A percentile compares a stretch with the other conserved stretches of the same genome.
These are phyloP conservation scores for Artemisia tridentata DNA, from an alignment of 129 eudicot genomes.

Conservation along the genomic window DNA sequence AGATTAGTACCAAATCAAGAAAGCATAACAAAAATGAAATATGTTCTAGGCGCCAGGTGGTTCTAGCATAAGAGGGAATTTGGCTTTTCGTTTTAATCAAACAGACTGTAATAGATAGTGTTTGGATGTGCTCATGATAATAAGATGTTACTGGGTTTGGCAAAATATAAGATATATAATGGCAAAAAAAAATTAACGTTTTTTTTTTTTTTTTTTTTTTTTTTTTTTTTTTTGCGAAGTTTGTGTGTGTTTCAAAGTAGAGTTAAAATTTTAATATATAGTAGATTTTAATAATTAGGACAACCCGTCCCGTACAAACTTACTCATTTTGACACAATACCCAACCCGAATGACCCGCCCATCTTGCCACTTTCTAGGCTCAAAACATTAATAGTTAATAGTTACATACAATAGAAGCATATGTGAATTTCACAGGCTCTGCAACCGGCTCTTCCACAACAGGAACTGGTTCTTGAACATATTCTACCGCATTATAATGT, in stretches of 20 bases:
- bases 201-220: no score
- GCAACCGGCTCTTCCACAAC: slow-evolving; percentile 44
- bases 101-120: no score
- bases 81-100: no score
- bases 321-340: neutral
- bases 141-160: no score
- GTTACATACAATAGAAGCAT: slow-evolving; percentile 79
- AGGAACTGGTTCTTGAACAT: slow-evolving; percentile 38
- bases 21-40: neutral
- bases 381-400: neutral
- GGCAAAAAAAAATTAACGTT: no score
- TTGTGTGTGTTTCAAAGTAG: no score
- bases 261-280: no score
- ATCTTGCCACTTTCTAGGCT: neutral
- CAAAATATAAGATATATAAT: no score
- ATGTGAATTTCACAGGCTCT: slow-evolving; percentile 71
- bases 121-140: no score
- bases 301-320: neutral
- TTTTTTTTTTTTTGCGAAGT: no score
- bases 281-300: neutral
- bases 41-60: neutral
- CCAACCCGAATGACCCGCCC: neutral
- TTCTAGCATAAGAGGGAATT: neutral
- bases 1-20: slow-evolving; percentile 16
- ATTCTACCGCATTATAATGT: slow-evolving; percentile 29